Percentiles rank a stretch among this genome's conserved stretches.
Conservation (phyloP, 345 rosid genomes). For the Salix exigua region DNA sequence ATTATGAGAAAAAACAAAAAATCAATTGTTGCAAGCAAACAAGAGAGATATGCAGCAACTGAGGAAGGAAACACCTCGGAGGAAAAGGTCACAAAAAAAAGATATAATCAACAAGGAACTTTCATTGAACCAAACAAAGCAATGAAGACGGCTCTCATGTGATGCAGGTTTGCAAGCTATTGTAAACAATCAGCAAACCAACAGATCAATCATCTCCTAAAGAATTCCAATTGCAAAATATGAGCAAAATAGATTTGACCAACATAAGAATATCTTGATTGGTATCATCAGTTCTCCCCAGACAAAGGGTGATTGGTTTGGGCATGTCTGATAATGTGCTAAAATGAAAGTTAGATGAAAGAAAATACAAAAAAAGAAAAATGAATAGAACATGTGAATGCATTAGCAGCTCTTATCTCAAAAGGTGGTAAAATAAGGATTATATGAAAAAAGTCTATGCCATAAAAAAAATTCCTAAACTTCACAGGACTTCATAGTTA, state of each 20-base stretch:
- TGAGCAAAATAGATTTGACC: not conserved
- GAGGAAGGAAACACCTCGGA: not conserved
- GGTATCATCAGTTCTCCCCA: not conserved
- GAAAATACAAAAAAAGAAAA: not conserved
- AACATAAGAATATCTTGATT: not conserved
- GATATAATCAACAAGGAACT: not conserved
- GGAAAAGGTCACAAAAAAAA: not conserved
- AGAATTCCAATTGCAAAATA: not conserved
- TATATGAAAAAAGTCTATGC: not conserved
- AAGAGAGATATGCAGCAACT: not conserved
- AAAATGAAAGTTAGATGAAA: not conserved
- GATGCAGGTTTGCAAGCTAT: not conserved
- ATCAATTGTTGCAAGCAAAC: not conserved
- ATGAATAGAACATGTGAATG: not conserved
- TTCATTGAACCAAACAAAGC: not conserved
- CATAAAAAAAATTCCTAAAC: not conserved
- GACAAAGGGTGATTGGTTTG: not conserved
- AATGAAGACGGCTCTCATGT: not conserved
- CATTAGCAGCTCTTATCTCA: not conserved
- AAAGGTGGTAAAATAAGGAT: not conserved
- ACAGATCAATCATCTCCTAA: not conserved
- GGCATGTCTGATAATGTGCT: not conserved
- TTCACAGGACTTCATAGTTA: not conserved
- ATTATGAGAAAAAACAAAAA: not conserved
- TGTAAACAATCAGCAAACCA: not conserved